phyloP scores from a whole-genome alignment of 2,329 filamentous ascomycete genomes.

The Pseudogymnoascus sp. region DNA sequence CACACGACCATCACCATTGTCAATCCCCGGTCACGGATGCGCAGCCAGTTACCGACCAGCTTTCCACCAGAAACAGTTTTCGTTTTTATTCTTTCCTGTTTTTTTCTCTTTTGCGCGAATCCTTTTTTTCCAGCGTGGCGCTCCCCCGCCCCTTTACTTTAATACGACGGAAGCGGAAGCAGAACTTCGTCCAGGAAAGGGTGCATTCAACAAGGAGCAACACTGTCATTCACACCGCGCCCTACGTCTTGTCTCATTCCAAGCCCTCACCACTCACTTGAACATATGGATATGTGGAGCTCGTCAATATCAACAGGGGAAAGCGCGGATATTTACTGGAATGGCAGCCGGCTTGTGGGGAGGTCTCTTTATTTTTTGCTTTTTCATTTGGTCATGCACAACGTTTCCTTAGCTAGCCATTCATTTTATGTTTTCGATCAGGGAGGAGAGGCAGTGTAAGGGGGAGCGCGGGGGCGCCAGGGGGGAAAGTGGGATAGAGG shows the following conservation, averaged over 20 bases:
- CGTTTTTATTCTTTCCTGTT: background rate
- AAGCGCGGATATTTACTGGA: background rate
- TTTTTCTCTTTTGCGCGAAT: background rate
- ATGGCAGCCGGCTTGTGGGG: background rate
- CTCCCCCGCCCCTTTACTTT: background rate
- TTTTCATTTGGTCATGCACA: background rate
- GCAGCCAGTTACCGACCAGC: background rate
- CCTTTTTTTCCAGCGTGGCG: background rate
- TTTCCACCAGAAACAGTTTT: slow-evolving; percentile 1
- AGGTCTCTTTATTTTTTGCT: background rate
- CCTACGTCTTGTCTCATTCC: background rate
- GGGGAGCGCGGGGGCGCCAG: background rate
- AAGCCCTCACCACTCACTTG: background rate
- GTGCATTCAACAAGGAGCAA: background rate
- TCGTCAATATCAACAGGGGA: background rate
- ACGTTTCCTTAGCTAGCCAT: background rate
- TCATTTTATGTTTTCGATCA: background rate
- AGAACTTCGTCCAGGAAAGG: background rate
- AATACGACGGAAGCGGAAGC: background rate
- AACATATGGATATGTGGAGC: background rate
- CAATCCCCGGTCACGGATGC: background rate
- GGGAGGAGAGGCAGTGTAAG: background rate
- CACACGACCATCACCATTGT: background rate
- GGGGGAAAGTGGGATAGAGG: background rate
- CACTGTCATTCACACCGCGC: background rate